These are phyloP conservation scores for Chenopodium album DNA, from an alignment of 148 eudicot genomes.

Conservation along the genomic window DNA sequence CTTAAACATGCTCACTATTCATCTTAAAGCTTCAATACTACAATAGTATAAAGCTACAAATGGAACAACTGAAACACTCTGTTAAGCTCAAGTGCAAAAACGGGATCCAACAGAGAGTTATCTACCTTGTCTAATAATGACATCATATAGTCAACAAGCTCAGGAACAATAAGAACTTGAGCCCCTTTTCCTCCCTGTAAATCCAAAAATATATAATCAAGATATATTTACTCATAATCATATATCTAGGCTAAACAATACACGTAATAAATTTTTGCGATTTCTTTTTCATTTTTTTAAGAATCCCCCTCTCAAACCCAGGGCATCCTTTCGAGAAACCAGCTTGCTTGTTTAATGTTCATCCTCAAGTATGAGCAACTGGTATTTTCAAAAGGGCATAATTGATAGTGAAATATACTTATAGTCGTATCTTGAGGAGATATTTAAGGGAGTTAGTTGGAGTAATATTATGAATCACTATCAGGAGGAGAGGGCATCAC, in stretches of 20 bases:
- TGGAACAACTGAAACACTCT: background rate
- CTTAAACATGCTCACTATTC: background rate
- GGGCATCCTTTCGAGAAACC: background rate
- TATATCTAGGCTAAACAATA: background rate
- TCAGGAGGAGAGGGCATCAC: too few relatives aligned
- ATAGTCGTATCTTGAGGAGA: too few relatives aligned
- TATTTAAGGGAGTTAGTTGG: too few relatives aligned
- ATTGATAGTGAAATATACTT: too few relatives aligned
- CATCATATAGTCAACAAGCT: conserved; percentile 70
- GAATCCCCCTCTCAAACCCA: background rate
- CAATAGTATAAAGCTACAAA: background rate
- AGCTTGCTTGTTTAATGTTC: conserved; percentile 4
- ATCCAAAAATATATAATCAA: conserved; percentile 20
- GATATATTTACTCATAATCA: background rate
- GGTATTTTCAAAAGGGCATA: too few relatives aligned
- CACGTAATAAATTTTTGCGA: background rate
- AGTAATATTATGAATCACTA: too few relatives aligned
- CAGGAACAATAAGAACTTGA: conserved; percentile 85
- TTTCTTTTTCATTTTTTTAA: background rate
- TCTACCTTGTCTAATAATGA: conserved; percentile 81
- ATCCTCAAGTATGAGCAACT: background rate
- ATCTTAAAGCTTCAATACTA: conserved; percentile 3
- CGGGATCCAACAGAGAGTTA: background rate
- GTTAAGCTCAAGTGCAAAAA: background rate
- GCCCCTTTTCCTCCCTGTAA: conserved; percentile 90